These are phyloP conservation scores for Trichosanthes truncata DNA, from an alignment of 306 rosid species.

Conservation along the genomic window DNA sequence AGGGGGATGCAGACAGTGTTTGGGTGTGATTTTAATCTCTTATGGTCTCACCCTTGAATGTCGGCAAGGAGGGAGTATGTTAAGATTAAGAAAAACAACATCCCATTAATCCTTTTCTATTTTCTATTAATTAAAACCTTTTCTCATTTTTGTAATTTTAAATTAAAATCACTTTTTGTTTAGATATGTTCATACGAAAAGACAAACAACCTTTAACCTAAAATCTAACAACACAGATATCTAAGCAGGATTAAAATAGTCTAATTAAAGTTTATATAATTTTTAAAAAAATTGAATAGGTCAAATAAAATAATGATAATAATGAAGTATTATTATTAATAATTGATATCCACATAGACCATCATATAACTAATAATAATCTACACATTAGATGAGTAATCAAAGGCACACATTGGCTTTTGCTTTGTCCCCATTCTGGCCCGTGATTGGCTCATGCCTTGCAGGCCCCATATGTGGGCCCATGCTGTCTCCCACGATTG, in stretches of 20 bases:
- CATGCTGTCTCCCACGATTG: slow-evolving; percentile 3
- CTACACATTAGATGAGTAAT: slow-evolving; percentile 10
- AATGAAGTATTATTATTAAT: not conserved
- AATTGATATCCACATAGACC: slow-evolving; percentile 6
- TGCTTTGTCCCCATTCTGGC: slow-evolving; percentile 1
- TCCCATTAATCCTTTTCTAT: not conserved
- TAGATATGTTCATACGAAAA: not conserved
- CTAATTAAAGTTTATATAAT: not conserved
- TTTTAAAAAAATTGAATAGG: not conserved
- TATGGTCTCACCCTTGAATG: not conserved
- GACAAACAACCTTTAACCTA: not conserved
- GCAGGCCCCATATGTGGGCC: not conserved
- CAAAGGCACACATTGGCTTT: slow-evolving; percentile 1
- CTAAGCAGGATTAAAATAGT: not conserved
- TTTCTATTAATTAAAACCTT: not conserved
- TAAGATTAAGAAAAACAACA: not conserved
- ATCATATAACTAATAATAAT: slow-evolving; percentile 7
- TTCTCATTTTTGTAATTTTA: not conserved
- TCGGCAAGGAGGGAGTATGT: slow-evolving; percentile 4
- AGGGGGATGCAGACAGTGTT: not conserved
- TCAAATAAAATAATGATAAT: not conserved
- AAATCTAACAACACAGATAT: not conserved
- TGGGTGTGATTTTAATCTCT: not conserved
- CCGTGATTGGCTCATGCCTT: slow-evolving; percentile 13
- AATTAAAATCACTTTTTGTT: not conserved